These are phyloP conservation scores for Saccharomycopsis sp. DNA, from an alignment of 805 yeast genomes.

Conservation along the genomic window DNA sequence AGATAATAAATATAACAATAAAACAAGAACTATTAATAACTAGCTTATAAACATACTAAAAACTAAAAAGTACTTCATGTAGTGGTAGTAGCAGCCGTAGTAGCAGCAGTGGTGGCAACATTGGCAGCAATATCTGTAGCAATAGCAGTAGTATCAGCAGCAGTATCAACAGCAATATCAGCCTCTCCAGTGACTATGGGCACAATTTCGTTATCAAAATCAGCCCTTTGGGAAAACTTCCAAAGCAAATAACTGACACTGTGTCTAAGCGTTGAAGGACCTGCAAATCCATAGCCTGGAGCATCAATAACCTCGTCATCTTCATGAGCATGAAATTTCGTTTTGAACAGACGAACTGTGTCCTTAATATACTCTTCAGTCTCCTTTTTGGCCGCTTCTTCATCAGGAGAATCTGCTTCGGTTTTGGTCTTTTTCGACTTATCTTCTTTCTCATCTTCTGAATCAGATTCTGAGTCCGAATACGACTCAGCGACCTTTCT, in stretches of 20 bases:
- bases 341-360: slow-evolving; percentile 12
- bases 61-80: too few species aligned
- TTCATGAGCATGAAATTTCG: slow-evolving; percentile 1
- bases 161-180: too few species aligned
- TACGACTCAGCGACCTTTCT: background rate
- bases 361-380: slow-evolving; percentile 27
- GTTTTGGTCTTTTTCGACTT: slow-evolving; percentile 23
- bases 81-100: too few species aligned
- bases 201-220: background rate
- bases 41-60: too few species aligned
- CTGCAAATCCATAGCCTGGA: slow-evolving; percentile 26
- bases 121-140: too few species aligned
- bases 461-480: too few species aligned
- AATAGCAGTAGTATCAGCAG: too few species aligned
- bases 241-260: slow-evolving; percentile 67
- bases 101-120: too few species aligned
- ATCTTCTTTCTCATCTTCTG: slow-evolving; percentile 8
- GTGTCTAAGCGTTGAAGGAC: slow-evolving; percentile 50
- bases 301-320: slow-evolving; percentile 18
- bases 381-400: slow-evolving; percentile 22
- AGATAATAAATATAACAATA: too few species aligned
- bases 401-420: slow-evolving; percentile 23
- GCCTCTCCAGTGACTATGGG: too few species aligned
- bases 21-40: too few species aligned
- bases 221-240: slow-evolving; percentile 28